These are phyloP conservation scores for Thozetella sp. DNA, from an alignment of 495 filamentous ascomycete species.

Conservation along the genomic window DNA sequence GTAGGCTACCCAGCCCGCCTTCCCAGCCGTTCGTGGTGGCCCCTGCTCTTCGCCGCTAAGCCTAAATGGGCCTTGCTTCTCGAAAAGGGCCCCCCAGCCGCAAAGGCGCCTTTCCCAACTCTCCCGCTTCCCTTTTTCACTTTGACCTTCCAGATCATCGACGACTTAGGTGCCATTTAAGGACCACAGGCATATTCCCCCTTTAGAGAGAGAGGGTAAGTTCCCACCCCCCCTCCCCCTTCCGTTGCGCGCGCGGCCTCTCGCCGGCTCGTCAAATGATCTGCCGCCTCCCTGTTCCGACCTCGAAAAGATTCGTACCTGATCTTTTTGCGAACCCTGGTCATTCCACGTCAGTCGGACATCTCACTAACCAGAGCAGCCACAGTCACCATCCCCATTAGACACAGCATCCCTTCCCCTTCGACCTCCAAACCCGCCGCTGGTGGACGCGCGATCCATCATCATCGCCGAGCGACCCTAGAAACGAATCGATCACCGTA, in stretches of 20 bases:
- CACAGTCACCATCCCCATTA: neutral
- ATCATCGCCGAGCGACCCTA: conserved; percentile 4
- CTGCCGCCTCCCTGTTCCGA: neutral
- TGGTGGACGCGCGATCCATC: conserved; percentile 14
- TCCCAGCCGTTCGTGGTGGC: conserved; percentile 1
- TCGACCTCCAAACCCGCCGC: conserved; percentile 14
- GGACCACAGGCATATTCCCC: neutral
- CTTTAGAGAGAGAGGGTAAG: neutral
- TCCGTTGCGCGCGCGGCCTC: neutral
- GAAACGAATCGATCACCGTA: conserved; percentile 35
- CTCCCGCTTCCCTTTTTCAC: neutral
- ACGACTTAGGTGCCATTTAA: conserved; percentile 2
- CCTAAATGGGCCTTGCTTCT: neutral
- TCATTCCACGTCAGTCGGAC: neutral
- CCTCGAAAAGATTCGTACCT: neutral
- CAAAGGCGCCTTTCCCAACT: neutral
- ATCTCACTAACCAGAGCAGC: conserved; percentile 8
- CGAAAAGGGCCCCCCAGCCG: conserved; percentile 1
- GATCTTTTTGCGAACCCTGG: neutral
- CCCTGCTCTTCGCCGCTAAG: neutral
- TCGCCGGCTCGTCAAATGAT: neutral
- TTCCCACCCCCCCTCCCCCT: too few species aligned
- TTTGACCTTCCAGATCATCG: neutral
- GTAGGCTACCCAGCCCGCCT: neutral
- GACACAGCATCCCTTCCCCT: conserved; percentile 7